phyloP scores from a whole-genome alignment of 1,139 yeast genomes.

The Yamadazyma jaroonii region DNA sequence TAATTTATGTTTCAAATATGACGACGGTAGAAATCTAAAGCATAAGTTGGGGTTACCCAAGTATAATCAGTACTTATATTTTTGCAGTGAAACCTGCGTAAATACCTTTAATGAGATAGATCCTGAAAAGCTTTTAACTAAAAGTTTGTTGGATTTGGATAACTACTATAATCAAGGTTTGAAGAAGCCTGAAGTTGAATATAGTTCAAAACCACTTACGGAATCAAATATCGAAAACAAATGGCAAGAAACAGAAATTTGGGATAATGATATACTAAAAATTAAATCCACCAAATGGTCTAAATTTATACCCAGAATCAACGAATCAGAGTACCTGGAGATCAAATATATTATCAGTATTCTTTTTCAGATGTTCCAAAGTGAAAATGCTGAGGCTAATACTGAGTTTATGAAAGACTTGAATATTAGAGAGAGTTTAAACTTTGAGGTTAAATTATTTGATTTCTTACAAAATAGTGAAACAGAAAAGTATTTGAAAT shows the following conservation, averaged over 20 bases:
- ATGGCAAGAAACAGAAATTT: slow-evolving; percentile 28
- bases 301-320: slow-evolving; percentile 29
- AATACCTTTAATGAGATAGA: slow-evolving; percentile 29
- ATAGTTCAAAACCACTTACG: slow-evolving; percentile 11
- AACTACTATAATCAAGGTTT: slow-evolving; percentile 22
- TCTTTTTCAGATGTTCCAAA: slow-evolving; percentile 22
- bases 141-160: slow-evolving; percentile 26
- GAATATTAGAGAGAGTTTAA: slow-evolving; percentile 10
- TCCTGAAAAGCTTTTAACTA: slow-evolving; percentile 18
- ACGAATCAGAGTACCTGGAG: slow-evolving; percentile 38
- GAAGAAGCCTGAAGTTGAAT: slow-evolving; percentile 21
- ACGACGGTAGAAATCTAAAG: slow-evolving; percentile 49
- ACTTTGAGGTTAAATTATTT: slow-evolving; percentile 32
- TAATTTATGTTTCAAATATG: slow-evolving; percentile 50
- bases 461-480: slow-evolving; percentile 56
- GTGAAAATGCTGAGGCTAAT: not conserved
- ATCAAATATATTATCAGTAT: slow-evolving; percentile 34
- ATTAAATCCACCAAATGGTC: slow-evolving; percentile 29
- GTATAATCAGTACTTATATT: slow-evolving; percentile 30
- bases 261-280: slow-evolving; percentile 32
- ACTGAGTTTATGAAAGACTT: slow-evolving; percentile 8
- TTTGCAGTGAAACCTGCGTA: slow-evolving; percentile 51
- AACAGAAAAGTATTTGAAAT: slow-evolving; percentile 42
- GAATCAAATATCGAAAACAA: slow-evolving; percentile 17
- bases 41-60: slow-evolving; percentile 19